Conservation (phyloP, 1,284 basidiomycete species). For the Tetrapyrgos nigripes region DNA sequence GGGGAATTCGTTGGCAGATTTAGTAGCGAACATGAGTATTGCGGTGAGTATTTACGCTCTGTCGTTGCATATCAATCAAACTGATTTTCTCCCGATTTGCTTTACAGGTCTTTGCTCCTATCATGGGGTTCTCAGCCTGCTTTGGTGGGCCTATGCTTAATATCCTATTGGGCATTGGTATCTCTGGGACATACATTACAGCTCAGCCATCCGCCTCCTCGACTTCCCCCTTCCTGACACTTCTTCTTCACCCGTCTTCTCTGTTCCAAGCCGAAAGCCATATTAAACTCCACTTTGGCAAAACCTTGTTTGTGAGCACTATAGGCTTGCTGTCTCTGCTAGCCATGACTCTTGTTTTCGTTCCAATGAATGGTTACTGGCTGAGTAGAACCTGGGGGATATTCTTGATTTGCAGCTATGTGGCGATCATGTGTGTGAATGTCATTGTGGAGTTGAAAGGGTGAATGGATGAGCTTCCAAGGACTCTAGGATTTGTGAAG, state of each 20-base stretch:
- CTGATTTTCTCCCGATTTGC: constrained; percentile 1
- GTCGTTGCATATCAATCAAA: neutral
- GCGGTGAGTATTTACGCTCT: constrained; percentile 58
- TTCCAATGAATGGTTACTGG: constrained; percentile 85
- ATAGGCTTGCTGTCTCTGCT: constrained; percentile 81
- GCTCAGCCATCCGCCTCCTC: constrained; percentile 62
- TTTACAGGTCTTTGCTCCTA: constrained; percentile 74
- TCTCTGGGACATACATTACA: constrained; percentile 80
- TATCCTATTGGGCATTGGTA: constrained; percentile 89
- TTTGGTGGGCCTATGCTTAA: constrained; percentile 98
- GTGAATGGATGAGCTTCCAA: neutral
- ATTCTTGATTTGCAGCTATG: constrained; percentile 79
- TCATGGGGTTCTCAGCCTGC: constrained; percentile 94
- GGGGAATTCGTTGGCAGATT: constrained; percentile 95
- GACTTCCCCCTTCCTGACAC: neutral
- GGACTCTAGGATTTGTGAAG: no score
- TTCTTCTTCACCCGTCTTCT: neutral
- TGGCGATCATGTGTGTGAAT: constrained; percentile 75
- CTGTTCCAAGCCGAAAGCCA: neutral
- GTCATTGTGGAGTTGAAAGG: constrained; percentile 70
- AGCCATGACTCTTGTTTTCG: constrained; percentile 79
- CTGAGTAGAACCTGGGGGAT: constrained; percentile 84
- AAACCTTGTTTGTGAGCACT: constrained; percentile 85
- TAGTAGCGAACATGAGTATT: constrained; percentile 96
- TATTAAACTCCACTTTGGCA: constrained; percentile 78